Evolutionary conservation across 352 stramenopile species (phyloP).

Genomic region (Elongisporangium anandrum): DNA sequence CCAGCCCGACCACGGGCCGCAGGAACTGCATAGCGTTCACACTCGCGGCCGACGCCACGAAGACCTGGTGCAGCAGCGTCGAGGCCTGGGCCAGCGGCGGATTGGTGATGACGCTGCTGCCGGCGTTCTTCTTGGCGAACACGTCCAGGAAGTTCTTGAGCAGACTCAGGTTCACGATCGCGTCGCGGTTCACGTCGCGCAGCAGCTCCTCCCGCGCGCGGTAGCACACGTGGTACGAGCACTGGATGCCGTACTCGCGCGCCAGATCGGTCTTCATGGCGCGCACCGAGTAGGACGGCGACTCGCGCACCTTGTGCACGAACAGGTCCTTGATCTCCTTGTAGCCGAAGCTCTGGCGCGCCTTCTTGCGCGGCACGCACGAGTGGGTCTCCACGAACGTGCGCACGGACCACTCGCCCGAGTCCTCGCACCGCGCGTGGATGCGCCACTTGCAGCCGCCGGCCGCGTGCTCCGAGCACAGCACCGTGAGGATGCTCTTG

Average conservation of each 20-base stretch:
- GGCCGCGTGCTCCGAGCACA: background rate
- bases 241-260: background rate
- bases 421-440: background rate
- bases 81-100: background rate
- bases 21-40: background rate
- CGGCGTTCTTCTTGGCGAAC: background rate
- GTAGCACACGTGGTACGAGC: background rate
- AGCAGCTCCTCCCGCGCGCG: background rate
- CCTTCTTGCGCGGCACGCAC: background rate
- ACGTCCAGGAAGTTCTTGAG: background rate
- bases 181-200: background rate
- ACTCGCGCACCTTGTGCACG: background rate
- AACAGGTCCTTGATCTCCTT: background rate
- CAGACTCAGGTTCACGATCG: background rate
- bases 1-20: background rate
- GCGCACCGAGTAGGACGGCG: background rate
- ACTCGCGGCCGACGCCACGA: background rate
- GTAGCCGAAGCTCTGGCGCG: background rate
- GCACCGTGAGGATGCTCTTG: background rate
- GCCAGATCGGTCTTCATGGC: background rate
- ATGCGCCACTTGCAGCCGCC: background rate
- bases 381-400: background rate
- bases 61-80: background rate
- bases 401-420: background rate
- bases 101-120: background rate